Base-by-base conservation (phyloP, 305 asterid genomes). In the Plantago coronopus region DNA sequence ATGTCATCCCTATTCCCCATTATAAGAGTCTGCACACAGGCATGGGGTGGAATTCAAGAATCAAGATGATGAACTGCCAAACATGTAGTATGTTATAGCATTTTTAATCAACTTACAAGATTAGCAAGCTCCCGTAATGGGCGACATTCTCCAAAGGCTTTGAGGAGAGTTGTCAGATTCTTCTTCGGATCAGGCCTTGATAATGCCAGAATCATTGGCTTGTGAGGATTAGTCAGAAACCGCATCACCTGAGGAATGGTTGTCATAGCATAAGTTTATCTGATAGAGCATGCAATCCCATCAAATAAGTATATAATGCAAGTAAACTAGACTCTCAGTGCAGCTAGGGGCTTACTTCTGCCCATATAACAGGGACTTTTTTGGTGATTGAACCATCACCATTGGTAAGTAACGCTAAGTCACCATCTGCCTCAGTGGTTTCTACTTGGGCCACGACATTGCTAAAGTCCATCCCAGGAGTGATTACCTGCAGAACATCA, bases 111-210 rank as follows among this genome's bases (percentile, higher is more conserved):
- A 72, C 86, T 77, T 81, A 91, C 98, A 59, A 91, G 89, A 79
- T 91, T 91, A 48, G 98, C 96, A 23, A 91, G 94, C 73, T 91
- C 98, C 59, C 91, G 74, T 62, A 91, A 51, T 12, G 94, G 88
- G 60, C 83, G 85, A 67, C 98, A 88, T 78, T 91, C 98, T 76
- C 98, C 98, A 65, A 91, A 91, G 14, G 98, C 96, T 74, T 91
- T 85, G 47, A 88, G 66, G 7, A 91, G 89, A 48, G 95, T 88
- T 25, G 95, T 86, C 17, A 91, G 54, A 56, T 91, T 91, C 78
- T 91, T 91, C 68, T 91, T 91, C 0, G 98, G 98, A 71, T 91
- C 96, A 8, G 98, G 95, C 54, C 98, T 83, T 49, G 98, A 91
- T 49, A 91, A 67, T 23, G 98, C 98, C 22, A 88, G 81, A 74